phyloP scores from a whole-genome alignment of 257 asterid genomes.

The Sherardia arvensis region DNA sequence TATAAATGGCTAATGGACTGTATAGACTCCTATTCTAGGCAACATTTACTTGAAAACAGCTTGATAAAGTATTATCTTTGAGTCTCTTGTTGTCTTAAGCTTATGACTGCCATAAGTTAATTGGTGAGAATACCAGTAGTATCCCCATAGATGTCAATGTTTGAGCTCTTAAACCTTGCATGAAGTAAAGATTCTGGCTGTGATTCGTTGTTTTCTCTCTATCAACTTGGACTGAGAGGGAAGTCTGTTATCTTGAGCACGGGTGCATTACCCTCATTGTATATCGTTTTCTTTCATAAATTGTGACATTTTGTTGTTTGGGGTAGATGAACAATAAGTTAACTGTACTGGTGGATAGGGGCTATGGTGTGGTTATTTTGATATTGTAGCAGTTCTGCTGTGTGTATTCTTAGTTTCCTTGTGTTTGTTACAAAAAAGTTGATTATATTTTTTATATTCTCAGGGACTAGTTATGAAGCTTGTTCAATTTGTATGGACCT shows the following conservation, averaged over 20 bases:
- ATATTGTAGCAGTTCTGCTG: neutral
- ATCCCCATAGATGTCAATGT: neutral
- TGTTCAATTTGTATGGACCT: neutral
- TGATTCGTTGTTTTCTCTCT: neutral
- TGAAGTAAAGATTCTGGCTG: neutral
- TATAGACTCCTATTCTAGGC: neutral
- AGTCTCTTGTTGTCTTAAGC: neutral
- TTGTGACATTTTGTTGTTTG: neutral
- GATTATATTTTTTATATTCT: too few relatives aligned
- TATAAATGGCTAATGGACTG: neutral
- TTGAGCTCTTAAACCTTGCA: neutral
- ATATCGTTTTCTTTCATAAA: neutral
- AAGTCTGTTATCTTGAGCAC: neutral
- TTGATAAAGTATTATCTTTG: too few relatives aligned
- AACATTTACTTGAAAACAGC: neutral
- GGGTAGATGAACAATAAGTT: neutral
- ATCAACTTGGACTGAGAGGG: neutral
- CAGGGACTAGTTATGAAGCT: constrained; percentile 9
- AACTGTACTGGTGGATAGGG: neutral
- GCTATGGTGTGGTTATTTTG: neutral
- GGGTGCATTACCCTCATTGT: neutral
- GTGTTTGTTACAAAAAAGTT: too few relatives aligned
- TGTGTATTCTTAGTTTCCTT: neutral
- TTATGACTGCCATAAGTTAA: neutral
- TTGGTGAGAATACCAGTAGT: neutral